Conservation (phyloP, 139 green algal species). For the Desmodesmus armatus region DNA sequence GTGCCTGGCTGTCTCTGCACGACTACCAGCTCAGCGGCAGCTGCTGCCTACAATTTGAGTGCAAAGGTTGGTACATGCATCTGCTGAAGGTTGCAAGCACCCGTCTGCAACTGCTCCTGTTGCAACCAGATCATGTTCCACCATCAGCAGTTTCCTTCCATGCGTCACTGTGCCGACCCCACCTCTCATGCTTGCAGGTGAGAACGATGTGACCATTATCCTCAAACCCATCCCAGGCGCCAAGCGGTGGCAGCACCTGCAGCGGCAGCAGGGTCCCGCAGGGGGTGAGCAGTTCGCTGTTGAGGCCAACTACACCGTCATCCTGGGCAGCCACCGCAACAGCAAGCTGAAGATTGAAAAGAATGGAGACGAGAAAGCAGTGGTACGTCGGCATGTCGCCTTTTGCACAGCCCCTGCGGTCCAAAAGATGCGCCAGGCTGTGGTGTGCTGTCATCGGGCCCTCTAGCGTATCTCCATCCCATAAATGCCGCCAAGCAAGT, state of each 20-base stretch:
- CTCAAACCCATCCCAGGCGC: constrained; percentile 76
- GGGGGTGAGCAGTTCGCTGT: constrained; percentile 33
- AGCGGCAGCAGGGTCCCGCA: constrained; percentile 36
- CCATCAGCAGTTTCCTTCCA: not conserved
- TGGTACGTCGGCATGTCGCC: constrained; percentile 49
- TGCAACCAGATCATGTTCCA: not conserved
- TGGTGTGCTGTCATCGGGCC: too few relatives aligned
- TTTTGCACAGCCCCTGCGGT: too few relatives aligned
- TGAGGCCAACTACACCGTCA: constrained; percentile 87
- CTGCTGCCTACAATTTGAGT: constrained; percentile 77
- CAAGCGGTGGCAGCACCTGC: constrained; percentile 78
- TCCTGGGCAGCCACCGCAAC: constrained; percentile 90
- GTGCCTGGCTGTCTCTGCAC: constrained; percentile 78
- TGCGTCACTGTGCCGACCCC: not conserved
- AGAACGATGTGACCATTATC: constrained; percentile 87
- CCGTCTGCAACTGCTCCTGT: too few relatives aligned
- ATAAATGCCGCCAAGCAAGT: too few relatives aligned
- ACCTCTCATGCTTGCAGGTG: constrained; percentile 52
- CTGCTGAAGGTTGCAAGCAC: too few relatives aligned
- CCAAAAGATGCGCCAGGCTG: too few relatives aligned
- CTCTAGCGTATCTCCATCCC: too few relatives aligned
- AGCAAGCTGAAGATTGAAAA: constrained; percentile 87
- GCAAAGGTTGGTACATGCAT: constrained; percentile 71
- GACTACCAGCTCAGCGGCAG: constrained; percentile 61
- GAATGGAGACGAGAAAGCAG: constrained; percentile 62